Percentiles rank a stretch among this genome's conserved stretches.
phyloP scores from a whole-genome alignment of 495 filamentous ascomycete genomes.

The Platismatia glauca region DNA sequence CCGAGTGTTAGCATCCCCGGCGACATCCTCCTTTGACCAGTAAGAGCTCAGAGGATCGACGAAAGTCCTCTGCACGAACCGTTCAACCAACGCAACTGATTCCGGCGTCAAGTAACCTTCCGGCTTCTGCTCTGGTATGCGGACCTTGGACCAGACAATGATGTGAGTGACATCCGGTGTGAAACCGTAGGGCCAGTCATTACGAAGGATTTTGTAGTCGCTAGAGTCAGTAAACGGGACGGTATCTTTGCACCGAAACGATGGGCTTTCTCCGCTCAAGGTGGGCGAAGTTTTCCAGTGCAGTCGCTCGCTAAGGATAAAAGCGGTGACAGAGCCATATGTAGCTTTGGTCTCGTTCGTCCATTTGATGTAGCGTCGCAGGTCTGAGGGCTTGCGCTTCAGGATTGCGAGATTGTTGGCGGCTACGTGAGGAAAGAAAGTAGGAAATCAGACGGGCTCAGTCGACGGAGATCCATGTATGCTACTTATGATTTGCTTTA shows the following conservation, averaged over 20 bases:
- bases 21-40: slow-evolving; percentile 32
- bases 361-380: slow-evolving; percentile 79
- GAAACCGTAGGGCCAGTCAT: slow-evolving; percentile 74
- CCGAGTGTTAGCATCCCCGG: slow-evolving; percentile 26
- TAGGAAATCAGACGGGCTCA: not conserved
- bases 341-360: slow-evolving; percentile 53
- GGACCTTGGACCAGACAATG: slow-evolving; percentile 57
- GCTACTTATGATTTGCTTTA: slow-evolving; percentile 49
- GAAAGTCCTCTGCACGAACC: slow-evolving; percentile 55
- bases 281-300: slow-evolving; percentile 44
- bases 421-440: slow-evolving; percentile 30
- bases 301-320: slow-evolving; percentile 62
- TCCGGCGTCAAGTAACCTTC: slow-evolving; percentile 59
- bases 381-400: slow-evolving; percentile 73
- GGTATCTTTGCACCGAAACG: slow-evolving; percentile 31
- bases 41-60: slow-evolving; percentile 23
- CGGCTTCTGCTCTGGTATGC: slow-evolving; percentile 42
- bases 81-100: slow-evolving; percentile 42
- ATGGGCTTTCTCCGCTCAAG: slow-evolving; percentile 21
- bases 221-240: slow-evolving; percentile 46
- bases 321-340: slow-evolving; percentile 73
- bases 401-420: slow-evolving; percentile 66
- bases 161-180: slow-evolving; percentile 51
- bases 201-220: slow-evolving; percentile 56
- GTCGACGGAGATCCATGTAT: slow-evolving; percentile 3